Evolutionary conservation across 148 eudicot genomes (phyloP).

Genomic region (Rhododendron simsii): DNA sequence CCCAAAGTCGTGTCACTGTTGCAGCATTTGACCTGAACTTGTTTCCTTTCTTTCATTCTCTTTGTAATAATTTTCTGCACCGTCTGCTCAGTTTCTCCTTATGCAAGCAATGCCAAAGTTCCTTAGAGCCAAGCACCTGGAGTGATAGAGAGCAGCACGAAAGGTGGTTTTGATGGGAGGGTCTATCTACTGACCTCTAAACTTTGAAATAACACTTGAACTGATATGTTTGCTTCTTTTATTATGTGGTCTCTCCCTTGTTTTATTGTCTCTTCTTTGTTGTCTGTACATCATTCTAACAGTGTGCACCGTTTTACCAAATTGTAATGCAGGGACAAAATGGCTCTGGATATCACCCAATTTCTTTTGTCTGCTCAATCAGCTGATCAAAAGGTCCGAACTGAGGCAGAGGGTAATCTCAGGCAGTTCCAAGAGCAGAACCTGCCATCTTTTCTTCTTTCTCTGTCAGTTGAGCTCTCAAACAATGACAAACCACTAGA

Average conservation of each 20-base stretch:
- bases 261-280: background rate
- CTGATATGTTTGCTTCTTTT: background rate
- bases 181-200: background rate
- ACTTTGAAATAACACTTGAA: background rate
- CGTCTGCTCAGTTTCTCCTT: background rate
- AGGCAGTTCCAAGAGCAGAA: slow-evolving; percentile 65
- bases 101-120: background rate
- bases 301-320: background rate
- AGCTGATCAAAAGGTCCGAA: slow-evolving; percentile 47
- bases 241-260: background rate
- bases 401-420: slow-evolving; percentile 49
- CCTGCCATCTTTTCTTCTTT: slow-evolving; percentile 36
- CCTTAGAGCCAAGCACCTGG: background rate
- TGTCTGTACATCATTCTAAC: slow-evolving; percentile 1
- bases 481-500: slow-evolving; percentile 56
- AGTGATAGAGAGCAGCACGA: background rate
- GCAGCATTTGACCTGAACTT: background rate
- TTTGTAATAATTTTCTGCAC: background rate
- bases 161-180: background rate
- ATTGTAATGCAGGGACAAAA: slow-evolving; percentile 21
- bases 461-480: slow-evolving; percentile 55
- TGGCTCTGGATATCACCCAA: slow-evolving; percentile 64
- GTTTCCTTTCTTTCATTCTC: background rate
- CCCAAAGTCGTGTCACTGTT: background rate
- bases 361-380: slow-evolving; percentile 52